phyloP scores from a whole-genome alignment of 495 filamentous ascomycete species.

The Talaromyces thailandensis region DNA sequence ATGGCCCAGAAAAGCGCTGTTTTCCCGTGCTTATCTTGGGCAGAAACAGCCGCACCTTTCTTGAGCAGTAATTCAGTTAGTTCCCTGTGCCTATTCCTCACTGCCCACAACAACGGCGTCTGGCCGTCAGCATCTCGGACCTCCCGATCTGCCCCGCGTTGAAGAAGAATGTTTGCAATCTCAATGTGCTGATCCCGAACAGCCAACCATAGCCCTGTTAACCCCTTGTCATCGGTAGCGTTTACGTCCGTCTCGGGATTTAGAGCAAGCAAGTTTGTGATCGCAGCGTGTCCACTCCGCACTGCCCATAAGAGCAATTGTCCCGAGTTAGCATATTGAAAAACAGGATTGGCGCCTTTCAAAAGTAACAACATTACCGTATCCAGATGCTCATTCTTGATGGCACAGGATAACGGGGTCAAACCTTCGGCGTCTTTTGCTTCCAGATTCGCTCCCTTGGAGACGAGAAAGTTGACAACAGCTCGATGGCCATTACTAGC shows the following conservation, averaged over 20 bases:
- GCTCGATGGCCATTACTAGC: neutral
- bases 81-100: neutral
- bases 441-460: neutral
- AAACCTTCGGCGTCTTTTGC: neutral
- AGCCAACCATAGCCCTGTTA: neutral
- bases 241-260: neutral
- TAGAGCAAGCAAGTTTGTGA: neutral
- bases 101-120: neutral
- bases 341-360: neutral
- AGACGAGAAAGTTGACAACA: neutral
- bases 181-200: neutral
- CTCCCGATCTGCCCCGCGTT: neutral
- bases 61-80: neutral
- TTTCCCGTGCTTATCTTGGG: neutral
- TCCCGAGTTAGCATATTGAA: neutral
- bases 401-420: conserved; percentile 15
- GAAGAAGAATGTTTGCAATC: neutral
- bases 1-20: neutral
- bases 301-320: neutral
- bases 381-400: conserved; percentile 7
- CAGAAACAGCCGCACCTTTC: neutral
- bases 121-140: neutral
- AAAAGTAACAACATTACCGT: conserved; percentile 7
- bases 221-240: neutral
- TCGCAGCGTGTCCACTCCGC: neutral